Conservation (phyloP, 345 rosid species). For the Ceriops zippeliana region DNA sequence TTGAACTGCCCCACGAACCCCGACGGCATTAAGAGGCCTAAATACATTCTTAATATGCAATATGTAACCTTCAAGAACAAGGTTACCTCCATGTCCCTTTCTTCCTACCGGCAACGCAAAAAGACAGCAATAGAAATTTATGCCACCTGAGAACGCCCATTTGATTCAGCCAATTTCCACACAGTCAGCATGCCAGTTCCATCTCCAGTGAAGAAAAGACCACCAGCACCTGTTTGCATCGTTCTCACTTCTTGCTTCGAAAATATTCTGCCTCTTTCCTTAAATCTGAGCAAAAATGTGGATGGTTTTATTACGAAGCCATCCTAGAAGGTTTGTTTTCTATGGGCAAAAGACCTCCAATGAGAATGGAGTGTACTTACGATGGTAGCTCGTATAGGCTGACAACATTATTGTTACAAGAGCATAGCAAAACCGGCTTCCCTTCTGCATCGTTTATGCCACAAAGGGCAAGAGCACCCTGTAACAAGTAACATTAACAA, state of each 20-base stretch:
- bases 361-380: background rate
- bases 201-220: conserved; percentile 51
- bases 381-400: conserved; percentile 35
- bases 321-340: background rate
- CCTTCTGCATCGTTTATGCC: conserved; percentile 38
- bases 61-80: too few relatives aligned
- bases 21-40: too few relatives aligned
- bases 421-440: conserved; percentile 45
- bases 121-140: background rate
- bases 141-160: background rate
- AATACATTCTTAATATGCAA: too few relatives aligned
- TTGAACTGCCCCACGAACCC: too few relatives aligned
- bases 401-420: conserved; percentile 37
- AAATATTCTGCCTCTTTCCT: conserved; percentile 49
- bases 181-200: conserved; percentile 37
- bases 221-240: conserved; percentile 36
- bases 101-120: too few relatives aligned
- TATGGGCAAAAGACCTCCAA: background rate
- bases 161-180: conserved; percentile 26
- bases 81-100: too few relatives aligned
- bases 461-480: conserved; percentile 39
- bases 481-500: conserved; percentile 5
- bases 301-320: too few relatives aligned
- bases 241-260: conserved; percentile 32
- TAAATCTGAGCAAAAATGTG: conserved; percentile 24